These are phyloP conservation scores for Cadophora sp. DNA, from an alignment of 2,329 filamentous ascomycete species.

Conservation along the genomic window DNA sequence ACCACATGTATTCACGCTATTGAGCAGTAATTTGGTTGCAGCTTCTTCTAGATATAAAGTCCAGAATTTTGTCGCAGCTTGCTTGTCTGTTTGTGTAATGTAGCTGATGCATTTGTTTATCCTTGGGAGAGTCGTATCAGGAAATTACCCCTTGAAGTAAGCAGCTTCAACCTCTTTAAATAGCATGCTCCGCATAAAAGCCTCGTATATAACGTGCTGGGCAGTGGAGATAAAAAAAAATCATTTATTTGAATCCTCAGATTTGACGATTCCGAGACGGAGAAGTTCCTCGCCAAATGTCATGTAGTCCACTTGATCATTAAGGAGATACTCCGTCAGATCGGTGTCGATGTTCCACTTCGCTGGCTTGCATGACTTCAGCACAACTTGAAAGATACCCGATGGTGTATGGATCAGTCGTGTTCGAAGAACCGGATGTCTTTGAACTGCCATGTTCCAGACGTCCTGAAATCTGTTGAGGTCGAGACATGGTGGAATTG, in stretches of 20 bases:
- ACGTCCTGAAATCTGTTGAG: constrained; percentile 29
- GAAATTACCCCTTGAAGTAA: constrained; percentile 8
- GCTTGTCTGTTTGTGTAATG: constrained; percentile 17
- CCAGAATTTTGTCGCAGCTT: constrained; percentile 24
- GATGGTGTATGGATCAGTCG: constrained; percentile 1
- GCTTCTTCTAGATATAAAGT: constrained; percentile 10
- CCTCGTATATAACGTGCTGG: constrained; percentile 68
- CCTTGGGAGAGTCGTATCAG: not conserved
- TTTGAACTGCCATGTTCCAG: constrained; percentile 14
- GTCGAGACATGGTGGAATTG: constrained; percentile 29
- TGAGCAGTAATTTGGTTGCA: constrained; percentile 15
- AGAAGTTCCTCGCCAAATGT: constrained; percentile 16
- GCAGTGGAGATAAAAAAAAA: constrained; percentile 42
- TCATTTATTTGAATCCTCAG: not conserved
- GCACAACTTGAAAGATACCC: constrained; percentile 15
- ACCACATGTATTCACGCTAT: constrained; percentile 2
- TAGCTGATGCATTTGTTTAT: constrained; percentile 26
- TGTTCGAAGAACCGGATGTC: constrained; percentile 19
- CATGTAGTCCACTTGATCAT: constrained; percentile 17
- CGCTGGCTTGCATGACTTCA: not conserved
- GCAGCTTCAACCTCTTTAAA: constrained; percentile 19
- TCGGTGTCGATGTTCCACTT: not conserved
- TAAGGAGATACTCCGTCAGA: constrained; percentile 14
- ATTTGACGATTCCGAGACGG: constrained; percentile 18
- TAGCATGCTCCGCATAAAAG: constrained; percentile 48